Evolutionary conservation across 192 early-diverging fungal species (phyloP).

Genomic region (Spizellomyces sp.): DNA sequence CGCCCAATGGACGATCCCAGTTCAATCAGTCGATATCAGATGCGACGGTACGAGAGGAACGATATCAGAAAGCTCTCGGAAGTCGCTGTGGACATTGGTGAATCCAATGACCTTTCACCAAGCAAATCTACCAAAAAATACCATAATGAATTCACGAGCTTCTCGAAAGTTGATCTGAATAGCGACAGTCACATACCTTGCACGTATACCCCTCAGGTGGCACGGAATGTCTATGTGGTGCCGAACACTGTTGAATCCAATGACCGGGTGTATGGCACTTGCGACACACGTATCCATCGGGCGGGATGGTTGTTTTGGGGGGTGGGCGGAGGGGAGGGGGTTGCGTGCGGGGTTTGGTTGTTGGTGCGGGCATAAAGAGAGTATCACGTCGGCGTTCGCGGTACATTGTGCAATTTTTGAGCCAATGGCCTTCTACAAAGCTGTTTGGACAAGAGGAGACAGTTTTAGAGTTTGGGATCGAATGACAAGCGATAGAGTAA

Average conservation of each 20-base stretch:
- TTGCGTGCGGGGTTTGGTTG: conserved; percentile 3
- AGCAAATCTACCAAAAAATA: conserved; percentile 29
- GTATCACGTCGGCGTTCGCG: conserved; percentile 27
- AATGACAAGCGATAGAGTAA: not conserved
- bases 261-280: conserved; percentile 44
- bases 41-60: not conserved
- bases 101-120: conserved; percentile 42
- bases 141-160: not conserved
- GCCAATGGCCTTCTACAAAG: conserved; percentile 49
- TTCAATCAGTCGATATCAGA: too few relatives aligned
- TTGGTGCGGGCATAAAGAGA: conserved; percentile 4
- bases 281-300: conserved; percentile 46
- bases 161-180: too few relatives aligned
- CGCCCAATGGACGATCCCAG: too few relatives aligned
- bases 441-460: conserved; percentile 7
- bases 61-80: not conserved
- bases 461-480: too few relatives aligned
- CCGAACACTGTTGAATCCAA: conserved; percentile 44
- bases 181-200: conserved; percentile 16
- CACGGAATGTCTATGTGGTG: conserved; percentile 17
- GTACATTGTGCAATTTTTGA: conserved; percentile 46
- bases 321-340: conserved; percentile 13
- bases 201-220: conserved; percentile 44
- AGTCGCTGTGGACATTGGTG: conserved; percentile 39
- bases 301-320: conserved; percentile 36